Conservation (phyloP, 306 rosid species). For the Sicyos edulis region DNA sequence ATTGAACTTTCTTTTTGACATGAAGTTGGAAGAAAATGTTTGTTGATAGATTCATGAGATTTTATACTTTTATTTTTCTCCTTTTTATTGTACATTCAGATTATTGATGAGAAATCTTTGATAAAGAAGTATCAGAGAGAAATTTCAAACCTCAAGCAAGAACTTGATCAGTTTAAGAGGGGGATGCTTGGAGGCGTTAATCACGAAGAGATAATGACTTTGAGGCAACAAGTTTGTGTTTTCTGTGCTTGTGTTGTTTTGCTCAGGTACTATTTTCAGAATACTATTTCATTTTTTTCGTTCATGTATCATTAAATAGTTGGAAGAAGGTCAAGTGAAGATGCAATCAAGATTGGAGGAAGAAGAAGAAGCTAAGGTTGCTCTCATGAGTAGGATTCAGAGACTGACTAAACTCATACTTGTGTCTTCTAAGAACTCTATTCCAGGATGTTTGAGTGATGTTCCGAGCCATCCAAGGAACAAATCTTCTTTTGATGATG, state of each 20-base stretch:
- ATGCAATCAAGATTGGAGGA: slow-evolving; percentile 99
- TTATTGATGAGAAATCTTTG: slow-evolving; percentile 92
- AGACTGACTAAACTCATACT: slow-evolving; percentile 95
- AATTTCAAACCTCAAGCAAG: slow-evolving; percentile 81
- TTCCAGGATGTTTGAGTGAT: slow-evolving; percentile 77
- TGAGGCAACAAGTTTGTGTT: slow-evolving; percentile 70
- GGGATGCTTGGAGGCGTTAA: slow-evolving; percentile 81
- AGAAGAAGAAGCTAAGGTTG: slow-evolving; percentile 98
- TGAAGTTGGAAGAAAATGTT: background rate
- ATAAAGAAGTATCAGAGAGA: slow-evolving; percentile 96
- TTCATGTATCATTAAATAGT: slow-evolving; percentile 33
- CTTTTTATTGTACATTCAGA: slow-evolving; percentile 43
- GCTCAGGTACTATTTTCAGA: background rate
- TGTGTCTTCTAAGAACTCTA: slow-evolving; percentile 84
- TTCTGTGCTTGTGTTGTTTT: slow-evolving; percentile 14
- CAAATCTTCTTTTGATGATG: slow-evolving; percentile 74
- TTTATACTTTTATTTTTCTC: background rate
- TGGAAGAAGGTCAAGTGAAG: slow-evolving; percentile 98
- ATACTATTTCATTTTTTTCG: background rate
- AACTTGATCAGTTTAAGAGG: slow-evolving; percentile 84
- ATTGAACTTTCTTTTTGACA: slow-evolving; percentile 21
- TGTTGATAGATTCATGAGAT: background rate
- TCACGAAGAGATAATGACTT: slow-evolving; percentile 80
- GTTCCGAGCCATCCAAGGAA: slow-evolving; percentile 67
- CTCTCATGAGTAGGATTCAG: slow-evolving; percentile 98